Conservation (phyloP, 2,329 filamentous ascomycete genomes). For the Neonectria sp. region DNA sequence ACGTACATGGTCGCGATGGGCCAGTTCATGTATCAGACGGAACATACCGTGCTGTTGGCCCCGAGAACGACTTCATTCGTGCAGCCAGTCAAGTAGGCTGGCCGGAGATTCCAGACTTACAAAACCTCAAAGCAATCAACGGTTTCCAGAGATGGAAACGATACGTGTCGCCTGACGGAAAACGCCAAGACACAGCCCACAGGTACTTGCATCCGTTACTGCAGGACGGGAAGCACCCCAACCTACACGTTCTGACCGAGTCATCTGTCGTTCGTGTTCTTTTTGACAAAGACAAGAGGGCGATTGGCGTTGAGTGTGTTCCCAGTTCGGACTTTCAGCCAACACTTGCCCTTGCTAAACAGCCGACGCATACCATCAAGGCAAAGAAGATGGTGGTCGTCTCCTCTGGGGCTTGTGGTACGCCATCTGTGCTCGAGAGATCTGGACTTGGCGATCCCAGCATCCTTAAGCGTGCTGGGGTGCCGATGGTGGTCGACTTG, state of each 20-base stretch:
- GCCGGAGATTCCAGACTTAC: constrained; percentile 67
- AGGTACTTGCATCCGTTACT: constrained; percentile 58
- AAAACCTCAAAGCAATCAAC: constrained; percentile 62
- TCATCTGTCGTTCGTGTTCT: constrained; percentile 70
- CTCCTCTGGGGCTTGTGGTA: constrained; percentile 65
- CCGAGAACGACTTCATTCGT: constrained; percentile 65
- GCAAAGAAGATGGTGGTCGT: constrained; percentile 51
- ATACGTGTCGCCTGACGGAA: constrained; percentile 64
- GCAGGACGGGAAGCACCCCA: constrained; percentile 60
- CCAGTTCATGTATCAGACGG: constrained; percentile 70
- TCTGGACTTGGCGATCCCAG: constrained; percentile 72
- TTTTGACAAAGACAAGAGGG: constrained; percentile 65
- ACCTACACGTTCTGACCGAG: constrained; percentile 72
- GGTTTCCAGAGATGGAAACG: constrained; percentile 49
- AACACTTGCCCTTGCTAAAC: constrained; percentile 21
- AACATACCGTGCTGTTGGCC: constrained; percentile 56
- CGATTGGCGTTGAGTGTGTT: constrained; percentile 72
- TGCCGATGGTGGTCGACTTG: constrained; percentile 62
- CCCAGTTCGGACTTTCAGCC: constrained; percentile 54
- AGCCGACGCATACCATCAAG: constrained; percentile 38
- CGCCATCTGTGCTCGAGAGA: constrained; percentile 71
- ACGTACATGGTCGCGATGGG: constrained; percentile 66
- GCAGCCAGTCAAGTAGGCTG: constrained; percentile 64
- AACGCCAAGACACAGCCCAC: constrained; percentile 71
- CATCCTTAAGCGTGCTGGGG: constrained; percentile 62